Conservation (phyloP, 345 rosid species). For the Ceriops decandra region DNA sequence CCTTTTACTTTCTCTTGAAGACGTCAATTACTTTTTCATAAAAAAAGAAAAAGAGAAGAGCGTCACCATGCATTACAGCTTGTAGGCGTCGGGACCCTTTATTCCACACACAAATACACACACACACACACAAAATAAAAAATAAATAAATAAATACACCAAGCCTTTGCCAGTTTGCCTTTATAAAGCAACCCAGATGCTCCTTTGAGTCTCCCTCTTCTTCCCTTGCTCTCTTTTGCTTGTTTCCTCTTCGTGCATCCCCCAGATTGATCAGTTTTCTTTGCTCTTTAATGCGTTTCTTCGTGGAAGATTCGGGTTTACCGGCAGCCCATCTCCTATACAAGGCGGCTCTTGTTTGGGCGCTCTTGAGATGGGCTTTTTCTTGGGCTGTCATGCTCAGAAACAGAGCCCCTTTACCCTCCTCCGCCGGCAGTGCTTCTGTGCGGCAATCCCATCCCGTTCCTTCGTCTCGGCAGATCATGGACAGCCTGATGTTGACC, state of each 20-base stretch:
- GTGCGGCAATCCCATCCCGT: slow-evolving; percentile 1
- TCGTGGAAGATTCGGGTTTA: slow-evolving; percentile 58
- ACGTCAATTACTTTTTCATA: neutral
- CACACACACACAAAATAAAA: neutral
- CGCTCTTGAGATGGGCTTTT: slow-evolving; percentile 68
- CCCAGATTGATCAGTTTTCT: neutral
- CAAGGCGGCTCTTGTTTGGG: slow-evolving; percentile 64
- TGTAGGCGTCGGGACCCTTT: neutral
- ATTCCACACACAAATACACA: neutral
- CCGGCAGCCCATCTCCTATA: slow-evolving; percentile 56
- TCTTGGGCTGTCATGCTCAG: slow-evolving; percentile 53
- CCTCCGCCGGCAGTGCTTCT: slow-evolving; percentile 4
- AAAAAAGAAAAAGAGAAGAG: neutral
- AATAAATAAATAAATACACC: neutral
- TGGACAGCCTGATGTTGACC: slow-evolving; percentile 50
- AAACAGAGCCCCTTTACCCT: slow-evolving; percentile 27
- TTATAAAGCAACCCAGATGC: slow-evolving; percentile 21
- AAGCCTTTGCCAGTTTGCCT: slow-evolving; percentile 5
- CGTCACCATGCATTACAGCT: neutral
- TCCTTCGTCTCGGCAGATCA: slow-evolving; percentile 46
- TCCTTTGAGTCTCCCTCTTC: slow-evolving; percentile 8
- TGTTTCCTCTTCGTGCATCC: neutral
- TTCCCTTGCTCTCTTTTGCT: neutral
- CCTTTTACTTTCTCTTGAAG: neutral
- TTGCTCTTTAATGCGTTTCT: slow-evolving; percentile 45